phyloP scores from a whole-genome alignment of 116 monocot species.

The Phalaenopsis hybrid region DNA sequence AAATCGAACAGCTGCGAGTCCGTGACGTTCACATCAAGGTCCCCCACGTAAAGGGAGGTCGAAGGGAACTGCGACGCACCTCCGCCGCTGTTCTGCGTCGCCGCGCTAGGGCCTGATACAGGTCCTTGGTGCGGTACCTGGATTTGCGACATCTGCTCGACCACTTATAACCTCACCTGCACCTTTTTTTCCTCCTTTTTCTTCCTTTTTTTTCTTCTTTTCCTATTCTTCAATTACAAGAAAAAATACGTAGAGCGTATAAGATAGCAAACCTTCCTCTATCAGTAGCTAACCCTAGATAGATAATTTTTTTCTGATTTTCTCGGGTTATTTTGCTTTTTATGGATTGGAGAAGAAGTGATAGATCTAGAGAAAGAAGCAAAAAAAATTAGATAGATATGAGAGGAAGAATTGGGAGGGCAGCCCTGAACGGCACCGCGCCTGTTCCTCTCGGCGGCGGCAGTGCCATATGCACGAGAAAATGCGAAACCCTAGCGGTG shows the following conservation, averaged over 20 bases:
- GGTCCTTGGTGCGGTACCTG: neutral
- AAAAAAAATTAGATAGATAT: neutral
- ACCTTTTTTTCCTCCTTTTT: neutral
- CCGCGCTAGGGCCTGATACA: neutral
- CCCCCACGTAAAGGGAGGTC: conserved; percentile 82
- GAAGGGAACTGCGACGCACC: conserved; percentile 23
- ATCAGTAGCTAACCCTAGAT: neutral
- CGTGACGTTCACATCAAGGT: conserved; percentile 57
- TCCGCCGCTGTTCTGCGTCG: neutral
- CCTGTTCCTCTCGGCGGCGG: neutral
- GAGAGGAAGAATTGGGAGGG: conserved; percentile 4
- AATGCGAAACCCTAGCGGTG: neutral
- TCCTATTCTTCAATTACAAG: neutral
- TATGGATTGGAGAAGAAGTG: neutral
- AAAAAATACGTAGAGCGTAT: neutral
- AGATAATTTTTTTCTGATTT: neutral
- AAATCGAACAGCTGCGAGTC: conserved; percentile 74
- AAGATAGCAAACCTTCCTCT: neutral
- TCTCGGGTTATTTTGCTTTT: conserved; percentile 2
- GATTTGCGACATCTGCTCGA: conserved; percentile 8
- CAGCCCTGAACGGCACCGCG: conserved; percentile 8
- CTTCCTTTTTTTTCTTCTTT: neutral
- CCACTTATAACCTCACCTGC: neutral
- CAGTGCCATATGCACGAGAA: neutral
- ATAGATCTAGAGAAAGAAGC: neutral